phyloP scores from a whole-genome alignment of 345 rosid species.

The Erodium maritimum region DNA sequence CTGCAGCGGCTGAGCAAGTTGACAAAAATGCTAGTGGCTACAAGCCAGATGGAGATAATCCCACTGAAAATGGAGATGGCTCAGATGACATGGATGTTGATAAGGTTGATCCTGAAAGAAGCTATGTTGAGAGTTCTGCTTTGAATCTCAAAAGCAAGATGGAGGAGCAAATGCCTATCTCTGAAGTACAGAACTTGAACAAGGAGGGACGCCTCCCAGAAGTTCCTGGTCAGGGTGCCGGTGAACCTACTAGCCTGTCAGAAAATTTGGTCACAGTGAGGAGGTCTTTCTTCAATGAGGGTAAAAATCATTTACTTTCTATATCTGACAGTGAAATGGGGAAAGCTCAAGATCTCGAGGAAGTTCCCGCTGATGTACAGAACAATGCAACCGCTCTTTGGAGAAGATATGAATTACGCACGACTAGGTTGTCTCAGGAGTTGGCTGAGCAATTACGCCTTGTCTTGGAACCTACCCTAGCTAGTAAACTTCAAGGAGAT shows the following conservation, averaged over 20 bases:
- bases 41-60: slow-evolving; percentile 38
- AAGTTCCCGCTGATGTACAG: slow-evolving; percentile 29
- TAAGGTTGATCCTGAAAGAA: slow-evolving; percentile 29
- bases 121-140: slow-evolving; percentile 21
- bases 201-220: slow-evolving; percentile 24
- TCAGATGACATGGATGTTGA: slow-evolving; percentile 54
- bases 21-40: slow-evolving; percentile 33
- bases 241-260: slow-evolving; percentile 19
- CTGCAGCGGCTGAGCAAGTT: slow-evolving; percentile 78
- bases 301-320: slow-evolving; percentile 31
- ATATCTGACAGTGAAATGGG: slow-evolving; percentile 29
- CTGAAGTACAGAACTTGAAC: slow-evolving; percentile 25
- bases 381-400: slow-evolving; percentile 44
- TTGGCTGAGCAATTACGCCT: slow-evolving; percentile 92
- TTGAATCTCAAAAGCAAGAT: slow-evolving; percentile 22
- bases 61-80: slow-evolving; percentile 29
- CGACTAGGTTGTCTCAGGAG: slow-evolving; percentile 75
- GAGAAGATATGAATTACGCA: slow-evolving; percentile 71
- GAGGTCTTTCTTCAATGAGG: slow-evolving; percentile 33
- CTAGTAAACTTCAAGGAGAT: slow-evolving; percentile 94
- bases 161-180: slow-evolving; percentile 27
- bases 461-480: slow-evolving; percentile 81
- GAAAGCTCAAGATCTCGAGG: slow-evolving; percentile 28
- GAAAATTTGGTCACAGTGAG: slow-evolving; percentile 46
- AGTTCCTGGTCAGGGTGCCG: slow-evolving; percentile 19